Conservation (phyloP, 352 stramenopile species). For the Aphanomyces cochlioides region DNA sequence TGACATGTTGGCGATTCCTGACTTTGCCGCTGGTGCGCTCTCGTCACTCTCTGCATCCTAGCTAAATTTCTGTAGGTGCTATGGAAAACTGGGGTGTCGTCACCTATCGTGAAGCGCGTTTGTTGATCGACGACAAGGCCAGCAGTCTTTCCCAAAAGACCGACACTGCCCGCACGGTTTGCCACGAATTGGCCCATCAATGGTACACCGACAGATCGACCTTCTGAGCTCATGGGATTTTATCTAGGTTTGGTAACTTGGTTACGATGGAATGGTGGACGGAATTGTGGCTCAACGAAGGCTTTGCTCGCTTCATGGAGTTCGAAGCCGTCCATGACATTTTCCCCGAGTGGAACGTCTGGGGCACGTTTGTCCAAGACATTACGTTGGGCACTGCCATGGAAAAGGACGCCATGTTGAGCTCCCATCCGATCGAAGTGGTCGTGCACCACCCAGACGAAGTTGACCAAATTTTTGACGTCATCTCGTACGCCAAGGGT, state of each 20-base stretch:
- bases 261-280: conserved; percentile 99
- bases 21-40: conserved; percentile 90
- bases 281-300: conserved; percentile 97
- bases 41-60: not conserved
- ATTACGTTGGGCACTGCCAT: conserved; percentile 81
- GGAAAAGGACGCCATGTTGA: conserved; percentile 89
- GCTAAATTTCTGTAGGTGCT: conserved; percentile 38
- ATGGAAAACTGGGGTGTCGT: conserved; percentile 96
- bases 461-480: conserved; percentile 98
- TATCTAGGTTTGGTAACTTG: conserved; percentile 92
- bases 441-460: conserved; percentile 91
- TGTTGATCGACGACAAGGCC: conserved; percentile 81
- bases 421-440: conserved; percentile 93
- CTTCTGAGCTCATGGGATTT: too few species aligned
- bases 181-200: conserved; percentile 97
- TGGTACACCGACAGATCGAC: conserved; percentile 44
- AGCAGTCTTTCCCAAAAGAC: conserved; percentile 66
- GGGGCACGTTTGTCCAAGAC: conserved; percentile 92
- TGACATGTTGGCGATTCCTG: conserved; percentile 96
- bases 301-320: conserved; percentile 97
- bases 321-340: conserved; percentile 90
- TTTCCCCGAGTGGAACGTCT: conserved; percentile 95
- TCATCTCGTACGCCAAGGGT: conserved; percentile 95
- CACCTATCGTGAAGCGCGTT: conserved; percentile 94
- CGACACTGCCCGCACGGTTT: conserved; percentile 92